Evolutionary conservation across 1,284 basidiomycete genomes (phyloP), one percentile per base, ranked within the genome.

Genomic region (Cryptococcus wingfieldii): DNA sequence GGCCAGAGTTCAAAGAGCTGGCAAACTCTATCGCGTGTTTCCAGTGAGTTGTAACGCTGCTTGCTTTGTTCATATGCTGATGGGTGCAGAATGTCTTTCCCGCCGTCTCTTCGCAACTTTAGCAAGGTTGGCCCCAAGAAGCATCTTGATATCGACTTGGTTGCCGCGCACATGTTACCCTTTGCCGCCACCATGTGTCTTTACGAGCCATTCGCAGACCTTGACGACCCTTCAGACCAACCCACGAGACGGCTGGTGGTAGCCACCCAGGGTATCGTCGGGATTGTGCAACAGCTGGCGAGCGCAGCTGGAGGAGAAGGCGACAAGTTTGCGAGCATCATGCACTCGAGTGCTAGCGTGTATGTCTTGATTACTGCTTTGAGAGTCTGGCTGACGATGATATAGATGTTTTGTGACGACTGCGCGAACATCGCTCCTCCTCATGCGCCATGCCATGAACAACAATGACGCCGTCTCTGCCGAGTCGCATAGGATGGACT

Each of bases 131-230:
- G 65, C 19, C 34, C 53, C 2, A 67, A 63, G 44, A 57, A 56
- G 38, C 54, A 51, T 6, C 59, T 73, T 6, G 70, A 75, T 31
- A 67, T 69, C 19, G 69, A 75, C 43, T 57, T 70, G 10, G 67
- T 75, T 46, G 70, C 66, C 25, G 71, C 74, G 4, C 72, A 74
- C 46, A 60, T 72, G 56, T 27, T 75, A 3, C 74, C 74, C 5
- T 68, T 75, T 47, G 60, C 68, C 34, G 69, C 71, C 1, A 63
- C 65, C 41, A 77, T 77, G 47, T 72, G 67, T 38, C 64, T 78
- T 5, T 73, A 75, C 57, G 76, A 78, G 54, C 66, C 71, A 8
- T 77, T 75, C 46, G 74, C 75, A 1, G 70, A 76, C 50, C 55
- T 76, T 23, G 58, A 62, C 8, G 73, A 76, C 50, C 60, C 67